Evolutionary conservation across 805 yeast genomes (phyloP).

Genomic region (Suhomyces pyralidae): DNA sequence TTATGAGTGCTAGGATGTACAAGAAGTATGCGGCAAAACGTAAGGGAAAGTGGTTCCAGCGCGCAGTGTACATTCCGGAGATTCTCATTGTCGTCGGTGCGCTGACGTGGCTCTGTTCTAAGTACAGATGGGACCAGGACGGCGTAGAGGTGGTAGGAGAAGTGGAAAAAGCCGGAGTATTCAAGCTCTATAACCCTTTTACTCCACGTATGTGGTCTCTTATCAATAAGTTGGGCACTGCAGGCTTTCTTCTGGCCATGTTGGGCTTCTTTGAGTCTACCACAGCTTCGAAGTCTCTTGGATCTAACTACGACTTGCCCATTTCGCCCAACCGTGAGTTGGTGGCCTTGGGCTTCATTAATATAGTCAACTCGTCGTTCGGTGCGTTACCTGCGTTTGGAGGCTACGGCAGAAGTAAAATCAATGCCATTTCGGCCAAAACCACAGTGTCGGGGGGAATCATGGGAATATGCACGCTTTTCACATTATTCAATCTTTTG

Average conservation of each 20-base stretch:
- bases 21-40: conserved; percentile 26
- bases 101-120: conserved; percentile 51
- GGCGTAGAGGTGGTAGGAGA: conserved; percentile 73
- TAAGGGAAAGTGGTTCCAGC: conserved; percentile 17
- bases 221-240: conserved; percentile 57
- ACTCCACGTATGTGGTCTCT: conserved; percentile 46
- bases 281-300: conserved; percentile 85
- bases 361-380: conserved; percentile 61
- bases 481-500: conserved; percentile 60
- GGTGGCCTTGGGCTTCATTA: conserved; percentile 82
- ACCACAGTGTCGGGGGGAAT: conserved; percentile 82
- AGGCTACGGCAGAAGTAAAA: conserved; percentile 90
- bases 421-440: conserved; percentile 79
- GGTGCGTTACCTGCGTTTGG: conserved; percentile 88
- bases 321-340: conserved; percentile 86
- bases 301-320: conserved; percentile 65
- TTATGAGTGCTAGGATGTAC: conserved; percentile 41
- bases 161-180: conserved; percentile 44
- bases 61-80: conserved; percentile 74
- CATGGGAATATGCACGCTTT: conserved; percentile 72
- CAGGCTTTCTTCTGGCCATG: conserved; percentile 72
- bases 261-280: conserved; percentile 92
- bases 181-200: conserved; percentile 57
- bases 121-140: conserved; percentile 44
- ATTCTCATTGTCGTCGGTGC: conserved; percentile 70